Base-by-base conservation (phyloP, 495 filamentous ascomycete species). In the Cudoniella acicularis region DNA sequence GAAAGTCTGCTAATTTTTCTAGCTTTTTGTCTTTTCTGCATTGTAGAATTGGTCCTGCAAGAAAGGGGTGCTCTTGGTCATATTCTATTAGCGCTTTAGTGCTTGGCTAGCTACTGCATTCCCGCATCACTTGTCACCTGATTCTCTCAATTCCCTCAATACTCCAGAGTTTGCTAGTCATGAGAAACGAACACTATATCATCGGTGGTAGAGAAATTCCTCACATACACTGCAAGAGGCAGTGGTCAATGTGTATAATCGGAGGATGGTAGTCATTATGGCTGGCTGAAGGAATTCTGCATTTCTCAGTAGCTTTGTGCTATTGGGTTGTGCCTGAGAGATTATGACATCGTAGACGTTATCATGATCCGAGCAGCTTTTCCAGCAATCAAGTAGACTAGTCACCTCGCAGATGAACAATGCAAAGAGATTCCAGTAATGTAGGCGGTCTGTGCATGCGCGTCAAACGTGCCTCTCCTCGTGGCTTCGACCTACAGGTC, bases 1-100 rank as follows among this genome's bases (percentile, higher is more conserved):
- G n/a, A 25, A 24, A 10, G 20, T 9, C 11, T 40, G 50, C 56
- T 67, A 47, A 64, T 23, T n/a, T 17, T 9, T 18, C 26, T 66
- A 91, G 94, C 85, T 98, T 68, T 98, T 98, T 78, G 95, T 98
- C 69, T 98, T 98, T 78, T 98, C 94, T 60, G 94, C 94, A 74
- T 83, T 98, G 79, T 98, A 87, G 70, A 74, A 51, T 46, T 45
- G 41, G 21, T 41, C 3, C 49, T 47, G 36, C 26, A 41, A 45
- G 50, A 24, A n/a, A 51, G 60, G 58, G 49, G 54, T 24, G 64
- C 60, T 61, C 64, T 61, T 56, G 53, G 58, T 61, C 55, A 61
- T 49, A 57, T 57, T 63, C 40, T 55, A 63, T 63, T 47, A 60
- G 62, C 65, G 65, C 64, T 65, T 62, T 24, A 51, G 59, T 65